Percentiles rank a stretch among this genome's conserved stretches.
phyloP scores from a whole-genome alignment of 1,284 basidiomycete genomes.

The Leccinum solheimii region DNA sequence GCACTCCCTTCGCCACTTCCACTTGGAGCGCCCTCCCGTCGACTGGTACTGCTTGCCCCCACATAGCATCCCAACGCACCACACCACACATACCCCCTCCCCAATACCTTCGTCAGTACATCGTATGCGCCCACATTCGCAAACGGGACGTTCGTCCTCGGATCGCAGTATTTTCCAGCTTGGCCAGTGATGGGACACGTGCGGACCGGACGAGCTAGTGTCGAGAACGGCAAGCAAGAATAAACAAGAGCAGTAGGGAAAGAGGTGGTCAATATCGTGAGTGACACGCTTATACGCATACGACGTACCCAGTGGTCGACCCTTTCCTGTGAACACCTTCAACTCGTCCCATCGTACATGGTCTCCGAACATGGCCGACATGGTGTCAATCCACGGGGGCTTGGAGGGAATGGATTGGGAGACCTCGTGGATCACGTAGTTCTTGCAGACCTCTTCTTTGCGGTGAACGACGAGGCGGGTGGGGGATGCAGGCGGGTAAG shows the following conservation, averaged over 20 bases:
- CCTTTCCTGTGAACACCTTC: slow-evolving; percentile 59
- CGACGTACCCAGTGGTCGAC: slow-evolving; percentile 57
- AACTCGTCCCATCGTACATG: slow-evolving; percentile 71
- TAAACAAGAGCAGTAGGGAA: not conserved
- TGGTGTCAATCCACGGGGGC: slow-evolving; percentile 68
- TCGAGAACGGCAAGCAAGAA: slow-evolving; percentile 6
- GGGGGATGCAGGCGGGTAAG: slow-evolving; percentile 10
- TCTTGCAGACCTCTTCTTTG: slow-evolving; percentile 53
- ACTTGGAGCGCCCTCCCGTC: not conserved
- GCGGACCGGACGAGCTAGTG: slow-evolving; percentile 58
- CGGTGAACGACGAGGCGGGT: slow-evolving; percentile 32
- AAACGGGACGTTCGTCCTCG: slow-evolving; percentile 74
- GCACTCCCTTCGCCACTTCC: not conserved
- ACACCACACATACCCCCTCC: slow-evolving; percentile 69
- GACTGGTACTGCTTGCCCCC: not conserved
- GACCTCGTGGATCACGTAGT: slow-evolving; percentile 65
- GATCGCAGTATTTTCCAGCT: slow-evolving; percentile 70
- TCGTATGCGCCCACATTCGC: slow-evolving; percentile 68
- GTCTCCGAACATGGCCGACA: slow-evolving; percentile 75
- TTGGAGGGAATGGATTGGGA: slow-evolving; percentile 47
- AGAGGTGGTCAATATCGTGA: not conserved
- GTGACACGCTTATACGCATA: not conserved
- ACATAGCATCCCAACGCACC: slow-evolving; percentile 58
- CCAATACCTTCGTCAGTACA: slow-evolving; percentile 56
- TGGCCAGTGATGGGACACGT: slow-evolving; percentile 66